Conservation (phyloP, 2,329 filamentous ascomycete species). For the Hirsutella rhossiliensis region DNA sequence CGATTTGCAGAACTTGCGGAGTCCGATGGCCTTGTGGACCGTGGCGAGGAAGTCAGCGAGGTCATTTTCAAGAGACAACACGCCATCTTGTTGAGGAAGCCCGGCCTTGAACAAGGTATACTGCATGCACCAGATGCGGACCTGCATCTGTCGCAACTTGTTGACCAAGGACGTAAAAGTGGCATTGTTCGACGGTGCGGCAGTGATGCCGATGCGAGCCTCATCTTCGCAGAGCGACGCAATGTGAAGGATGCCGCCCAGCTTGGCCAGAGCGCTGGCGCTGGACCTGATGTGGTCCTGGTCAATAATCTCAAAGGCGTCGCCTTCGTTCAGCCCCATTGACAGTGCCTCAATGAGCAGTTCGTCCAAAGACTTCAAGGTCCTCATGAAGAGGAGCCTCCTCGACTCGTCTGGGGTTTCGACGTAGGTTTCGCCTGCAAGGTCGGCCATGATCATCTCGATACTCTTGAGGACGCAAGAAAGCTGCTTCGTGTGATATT, state of each 20-base stretch:
- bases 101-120: conserved; percentile 71
- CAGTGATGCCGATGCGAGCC: conserved; percentile 62
- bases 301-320: conserved; percentile 74
- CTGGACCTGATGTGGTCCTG: conserved; percentile 64
- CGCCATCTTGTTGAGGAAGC: conserved; percentile 54
- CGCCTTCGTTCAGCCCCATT: conserved; percentile 52
- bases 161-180: conserved; percentile 42
- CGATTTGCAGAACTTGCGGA: conserved; percentile 73
- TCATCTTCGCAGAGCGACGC: conserved; percentile 77
- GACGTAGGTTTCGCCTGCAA: conserved; percentile 51
- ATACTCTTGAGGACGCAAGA: conserved; percentile 80
- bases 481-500: conserved; percentile 77
- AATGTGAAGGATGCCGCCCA: conserved; percentile 66
- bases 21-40: conserved; percentile 72
- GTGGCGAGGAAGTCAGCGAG: conserved; percentile 68
- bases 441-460: conserved; percentile 60
- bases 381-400: conserved; percentile 59
- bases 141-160: conserved; percentile 75
- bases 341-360: conserved; percentile 60
- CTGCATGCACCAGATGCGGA: conserved; percentile 77
- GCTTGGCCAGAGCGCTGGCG: conserved; percentile 55
- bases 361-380: conserved; percentile 69
- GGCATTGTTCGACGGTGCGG: conserved; percentile 45
- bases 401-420: conserved; percentile 50
- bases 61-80: conserved; percentile 56